Percentiles rank a stretch among this genome's conserved stretches.
Conservation (phyloP, 106 monocot genomes). For the Acorus calamus region DNA sequence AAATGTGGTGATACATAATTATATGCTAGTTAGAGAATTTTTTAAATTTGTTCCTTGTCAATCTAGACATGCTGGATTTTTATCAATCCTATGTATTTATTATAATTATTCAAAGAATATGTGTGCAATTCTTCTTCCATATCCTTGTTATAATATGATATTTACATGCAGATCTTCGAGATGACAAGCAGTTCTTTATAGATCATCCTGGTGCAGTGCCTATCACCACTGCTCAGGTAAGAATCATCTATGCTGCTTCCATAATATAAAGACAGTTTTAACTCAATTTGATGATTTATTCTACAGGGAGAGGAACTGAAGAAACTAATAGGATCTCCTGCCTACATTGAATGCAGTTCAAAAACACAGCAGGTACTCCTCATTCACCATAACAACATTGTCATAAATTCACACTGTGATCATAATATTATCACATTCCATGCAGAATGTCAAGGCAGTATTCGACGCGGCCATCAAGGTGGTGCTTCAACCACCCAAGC, state of each 20-base stretch:
- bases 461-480: constrained; percentile 85
- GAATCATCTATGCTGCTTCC: not conserved
- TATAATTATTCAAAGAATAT: no score
- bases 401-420: not conserved
- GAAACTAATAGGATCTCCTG: constrained; percentile 55
- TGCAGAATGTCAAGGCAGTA: constrained; percentile 75
- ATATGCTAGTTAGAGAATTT: no score
- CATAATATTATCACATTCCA: not conserved
- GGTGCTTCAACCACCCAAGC: constrained; percentile 74
- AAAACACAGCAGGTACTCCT: constrained; percentile 62
- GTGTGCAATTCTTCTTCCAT: no score
- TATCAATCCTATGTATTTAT: no score
- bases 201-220: constrained; percentile 74
- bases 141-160: not conserved
- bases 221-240: constrained; percentile 59
- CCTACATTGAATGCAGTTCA: constrained; percentile 86
- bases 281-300: not conserved
- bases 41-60: no score
- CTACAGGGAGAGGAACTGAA: constrained; percentile 72
- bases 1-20: no score
- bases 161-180: constrained; percentile 59
- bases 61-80: no score
- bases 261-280: no score
- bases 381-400: not conserved
- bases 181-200: constrained; percentile 70